Conservation (phyloP, 2,329 filamentous ascomycete genomes). For the Cladosporium phlei region DNA sequence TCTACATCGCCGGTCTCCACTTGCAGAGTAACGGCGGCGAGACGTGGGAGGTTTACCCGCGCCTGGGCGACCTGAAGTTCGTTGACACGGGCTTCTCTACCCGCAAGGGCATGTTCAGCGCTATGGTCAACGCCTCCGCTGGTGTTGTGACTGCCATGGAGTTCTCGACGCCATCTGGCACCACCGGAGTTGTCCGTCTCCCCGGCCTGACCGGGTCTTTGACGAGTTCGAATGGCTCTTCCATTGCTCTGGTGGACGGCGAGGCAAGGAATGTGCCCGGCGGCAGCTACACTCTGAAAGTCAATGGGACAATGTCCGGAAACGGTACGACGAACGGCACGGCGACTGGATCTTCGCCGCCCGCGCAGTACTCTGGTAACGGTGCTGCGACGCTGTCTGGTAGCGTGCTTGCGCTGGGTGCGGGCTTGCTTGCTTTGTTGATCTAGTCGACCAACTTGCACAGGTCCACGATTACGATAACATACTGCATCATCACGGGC, state of each 20-base stretch:
- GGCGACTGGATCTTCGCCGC: slow-evolving; percentile 1
- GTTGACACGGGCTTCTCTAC: slow-evolving; percentile 14
- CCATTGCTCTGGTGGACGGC: slow-evolving; percentile 22
- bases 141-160: slow-evolving; percentile 8
- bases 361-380: slow-evolving; percentile 7
- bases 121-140: slow-evolving; percentile 5
- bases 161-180: slow-evolving; percentile 9
- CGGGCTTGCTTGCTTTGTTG: slow-evolving; percentile 4
- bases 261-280: slow-evolving; percentile 22
- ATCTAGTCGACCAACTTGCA: no score
- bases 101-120: slow-evolving; percentile 8
- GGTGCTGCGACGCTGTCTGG: background rate
- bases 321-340: slow-evolving; percentile 5
- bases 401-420: background rate
- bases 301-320: slow-evolving; percentile 3
- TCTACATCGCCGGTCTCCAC: slow-evolving; percentile 41
- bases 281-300: slow-evolving; percentile 25
- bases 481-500: no score
- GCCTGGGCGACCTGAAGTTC: slow-evolving; percentile 10
- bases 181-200: slow-evolving; percentile 6
- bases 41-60: slow-evolving; percentile 17
- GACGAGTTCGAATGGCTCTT: slow-evolving; percentile 32
- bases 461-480: no score
- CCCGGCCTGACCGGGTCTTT: slow-evolving; percentile 38
- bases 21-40: slow-evolving; percentile 24